Conservation (phyloP, 2,329 filamentous ascomycete genomes). For the Fusarium gaditjirri region DNA sequence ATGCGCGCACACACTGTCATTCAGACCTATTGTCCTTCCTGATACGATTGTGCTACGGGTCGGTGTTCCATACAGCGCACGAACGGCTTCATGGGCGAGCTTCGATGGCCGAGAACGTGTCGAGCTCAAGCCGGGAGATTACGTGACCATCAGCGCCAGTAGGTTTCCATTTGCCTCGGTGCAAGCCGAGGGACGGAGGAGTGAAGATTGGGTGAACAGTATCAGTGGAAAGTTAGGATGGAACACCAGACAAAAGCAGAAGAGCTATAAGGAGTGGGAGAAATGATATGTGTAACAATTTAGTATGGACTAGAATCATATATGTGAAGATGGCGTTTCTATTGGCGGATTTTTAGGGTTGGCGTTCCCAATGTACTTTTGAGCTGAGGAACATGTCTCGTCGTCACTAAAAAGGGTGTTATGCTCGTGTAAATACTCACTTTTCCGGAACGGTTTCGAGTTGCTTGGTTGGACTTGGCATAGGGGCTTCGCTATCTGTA, state of each 20-base stretch:
- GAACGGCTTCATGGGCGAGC: slow-evolving; percentile 94
- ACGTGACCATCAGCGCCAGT: slow-evolving; percentile 84
- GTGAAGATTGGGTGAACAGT: slow-evolving; percentile 85
- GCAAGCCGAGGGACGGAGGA: slow-evolving; percentile 72
- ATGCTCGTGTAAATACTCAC: not conserved
- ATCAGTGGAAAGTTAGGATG: slow-evolving; percentile 82
- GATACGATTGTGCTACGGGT: slow-evolving; percentile 94
- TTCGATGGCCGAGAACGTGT: slow-evolving; percentile 93
- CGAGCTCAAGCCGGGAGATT: slow-evolving; percentile 82
- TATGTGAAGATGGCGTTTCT: slow-evolving; percentile 9
- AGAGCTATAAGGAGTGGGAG: slow-evolving; percentile 65
- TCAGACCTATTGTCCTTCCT: slow-evolving; percentile 94
- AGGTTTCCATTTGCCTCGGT: slow-evolving; percentile 84
- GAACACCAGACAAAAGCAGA: slow-evolving; percentile 84
- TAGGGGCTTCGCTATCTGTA: not conserved
- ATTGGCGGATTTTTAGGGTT: not conserved
- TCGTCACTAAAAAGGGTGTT: not conserved
- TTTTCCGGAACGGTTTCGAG: not conserved
- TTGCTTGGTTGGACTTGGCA: not conserved
- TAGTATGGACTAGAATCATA: not conserved
- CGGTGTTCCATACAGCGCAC: slow-evolving; percentile 92
- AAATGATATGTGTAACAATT: slow-evolving; percentile 32
- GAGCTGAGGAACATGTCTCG: not conserved
- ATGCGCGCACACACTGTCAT: slow-evolving; percentile 93
- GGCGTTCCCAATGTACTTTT: not conserved